Evolutionary conservation across 2,329 filamentous ascomycete genomes (phyloP).

Genomic region (Botrytis squamosa): DNA sequence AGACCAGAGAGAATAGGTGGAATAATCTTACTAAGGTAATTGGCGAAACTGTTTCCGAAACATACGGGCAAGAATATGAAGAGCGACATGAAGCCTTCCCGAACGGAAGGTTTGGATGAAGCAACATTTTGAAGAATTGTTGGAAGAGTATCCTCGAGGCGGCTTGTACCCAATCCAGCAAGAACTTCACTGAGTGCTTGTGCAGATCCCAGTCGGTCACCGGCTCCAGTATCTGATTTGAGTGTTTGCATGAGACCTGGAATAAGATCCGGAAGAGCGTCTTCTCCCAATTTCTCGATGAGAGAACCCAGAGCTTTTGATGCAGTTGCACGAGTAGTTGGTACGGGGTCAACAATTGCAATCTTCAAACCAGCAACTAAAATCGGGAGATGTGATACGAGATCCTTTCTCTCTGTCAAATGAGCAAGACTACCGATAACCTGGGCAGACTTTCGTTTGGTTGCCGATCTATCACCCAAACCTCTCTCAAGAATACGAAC

Average conservation of each 20-base stretch:
- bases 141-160: slow-evolving; percentile 91
- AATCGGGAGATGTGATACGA: slow-evolving; percentile 86
- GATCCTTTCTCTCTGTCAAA: slow-evolving; percentile 92
- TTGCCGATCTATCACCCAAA: slow-evolving; percentile 84
- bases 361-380: slow-evolving; percentile 85
- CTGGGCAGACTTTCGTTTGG: slow-evolving; percentile 93
- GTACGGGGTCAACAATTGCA: slow-evolving; percentile 92
- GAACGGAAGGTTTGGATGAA: slow-evolving; percentile 83
- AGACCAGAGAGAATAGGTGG: slow-evolving; percentile 91
- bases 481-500: slow-evolving; percentile 94
- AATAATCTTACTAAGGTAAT: slow-evolving; percentile 93
- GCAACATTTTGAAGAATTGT: slow-evolving; percentile 96
- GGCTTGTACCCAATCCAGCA: slow-evolving; percentile 86
- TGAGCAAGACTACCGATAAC: slow-evolving; percentile 98
- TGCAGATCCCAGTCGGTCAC: slow-evolving; percentile 91
- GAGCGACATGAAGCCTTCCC: slow-evolving; percentile 98
- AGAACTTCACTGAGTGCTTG: slow-evolving; percentile 96
- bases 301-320: slow-evolving; percentile 93
- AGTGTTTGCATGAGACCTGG: slow-evolving; percentile 96
- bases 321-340: slow-evolving; percentile 91
- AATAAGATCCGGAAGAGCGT: slow-evolving; percentile 93
- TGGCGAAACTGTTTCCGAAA: slow-evolving; percentile 97
- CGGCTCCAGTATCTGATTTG: slow-evolving; percentile 94
- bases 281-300: slow-evolving; percentile 97
- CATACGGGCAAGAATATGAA: slow-evolving; percentile 99